Evolutionary conservation across 1,284 basidiomycete species (phyloP).

Genomic region (Filobasidium uniguttulatum): DNA sequence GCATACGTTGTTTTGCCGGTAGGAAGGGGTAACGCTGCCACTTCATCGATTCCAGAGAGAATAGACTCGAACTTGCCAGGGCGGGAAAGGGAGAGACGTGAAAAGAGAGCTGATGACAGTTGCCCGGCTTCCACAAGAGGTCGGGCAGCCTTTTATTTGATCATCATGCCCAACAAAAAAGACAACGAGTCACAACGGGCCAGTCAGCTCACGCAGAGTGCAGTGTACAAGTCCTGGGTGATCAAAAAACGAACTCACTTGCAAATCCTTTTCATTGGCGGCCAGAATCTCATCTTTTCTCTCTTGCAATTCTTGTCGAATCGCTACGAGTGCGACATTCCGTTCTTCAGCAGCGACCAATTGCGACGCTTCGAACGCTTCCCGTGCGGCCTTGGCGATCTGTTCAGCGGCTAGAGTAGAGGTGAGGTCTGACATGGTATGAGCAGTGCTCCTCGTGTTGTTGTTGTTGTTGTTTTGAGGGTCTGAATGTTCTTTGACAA

Average conservation of each 20-base stretch:
- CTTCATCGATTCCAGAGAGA: constrained; percentile 78
- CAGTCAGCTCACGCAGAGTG: background rate
- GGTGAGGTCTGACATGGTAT: too few species aligned
- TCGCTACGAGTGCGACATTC: constrained; percentile 54
- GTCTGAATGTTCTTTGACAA: too few species aligned
- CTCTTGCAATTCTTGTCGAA: constrained; percentile 51
- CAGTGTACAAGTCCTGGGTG: background rate
- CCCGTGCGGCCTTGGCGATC: constrained; percentile 63
- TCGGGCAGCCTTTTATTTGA: constrained; percentile 55
- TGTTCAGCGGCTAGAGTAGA: too few species aligned
- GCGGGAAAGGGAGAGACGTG: constrained; percentile 69
- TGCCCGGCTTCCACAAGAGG: constrained; percentile 63
- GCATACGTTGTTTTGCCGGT: constrained; percentile 80
- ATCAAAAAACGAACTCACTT: constrained; percentile 43
- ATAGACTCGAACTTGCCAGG: constrained; percentile 89
- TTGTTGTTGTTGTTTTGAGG: too few species aligned
- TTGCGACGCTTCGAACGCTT: constrained; percentile 73
- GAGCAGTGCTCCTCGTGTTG: too few species aligned
- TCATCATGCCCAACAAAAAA: too few species aligned
- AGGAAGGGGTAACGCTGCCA: constrained; percentile 72
- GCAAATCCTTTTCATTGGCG: constrained; percentile 67
- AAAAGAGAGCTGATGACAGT: constrained; percentile 67
- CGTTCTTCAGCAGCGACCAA: constrained; percentile 55
- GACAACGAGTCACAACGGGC: background rate
- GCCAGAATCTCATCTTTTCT: constrained; percentile 55